A percentile compares a stretch with the other conserved stretches of the same genome.
phyloP scores from a whole-genome alignment of 306 rosid genomes.

The Senna tora region DNA sequence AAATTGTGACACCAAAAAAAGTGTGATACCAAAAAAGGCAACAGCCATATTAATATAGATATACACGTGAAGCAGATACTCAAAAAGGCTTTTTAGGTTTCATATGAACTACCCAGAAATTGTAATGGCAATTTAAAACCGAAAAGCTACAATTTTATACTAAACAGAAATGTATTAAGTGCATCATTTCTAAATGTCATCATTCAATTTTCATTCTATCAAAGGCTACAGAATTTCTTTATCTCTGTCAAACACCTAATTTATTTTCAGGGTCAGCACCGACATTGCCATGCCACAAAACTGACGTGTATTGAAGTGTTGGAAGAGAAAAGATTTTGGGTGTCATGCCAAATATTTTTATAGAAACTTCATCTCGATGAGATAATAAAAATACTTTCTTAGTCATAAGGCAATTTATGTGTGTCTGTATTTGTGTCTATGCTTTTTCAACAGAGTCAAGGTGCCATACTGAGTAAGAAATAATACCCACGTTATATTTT shows the following conservation, averaged over 20 bases:
- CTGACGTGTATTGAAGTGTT: no score
- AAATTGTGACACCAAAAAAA: no score
- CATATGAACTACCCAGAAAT: neutral
- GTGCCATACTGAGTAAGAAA: neutral
- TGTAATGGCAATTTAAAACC: neutral
- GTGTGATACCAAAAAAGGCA: no score
- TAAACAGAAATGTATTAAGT: neutral
- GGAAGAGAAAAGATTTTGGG: no score
- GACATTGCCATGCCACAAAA: no score
- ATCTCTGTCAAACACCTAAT: neutral
- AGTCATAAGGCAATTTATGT: no score
- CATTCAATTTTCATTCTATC: neutral
- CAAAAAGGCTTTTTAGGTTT: slow-evolving; percentile 17
- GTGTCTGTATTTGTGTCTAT: neutral
- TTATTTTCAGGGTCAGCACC: no score
- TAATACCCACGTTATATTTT: neutral
- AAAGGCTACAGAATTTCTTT: slow-evolving; percentile 25
- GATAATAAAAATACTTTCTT: no score
- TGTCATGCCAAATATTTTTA: no score
- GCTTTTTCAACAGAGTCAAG: neutral
- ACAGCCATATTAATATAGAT: no score
- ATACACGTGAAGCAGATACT: slow-evolving; percentile 23
- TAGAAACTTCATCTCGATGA: no score
- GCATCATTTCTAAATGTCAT: neutral
- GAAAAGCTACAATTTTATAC: no score